Percentiles rank a stretch among this genome's conserved stretches.
Conservation (phyloP, 495 filamentous ascomycete genomes). For the Aspergillus mulundensis region DNA sequence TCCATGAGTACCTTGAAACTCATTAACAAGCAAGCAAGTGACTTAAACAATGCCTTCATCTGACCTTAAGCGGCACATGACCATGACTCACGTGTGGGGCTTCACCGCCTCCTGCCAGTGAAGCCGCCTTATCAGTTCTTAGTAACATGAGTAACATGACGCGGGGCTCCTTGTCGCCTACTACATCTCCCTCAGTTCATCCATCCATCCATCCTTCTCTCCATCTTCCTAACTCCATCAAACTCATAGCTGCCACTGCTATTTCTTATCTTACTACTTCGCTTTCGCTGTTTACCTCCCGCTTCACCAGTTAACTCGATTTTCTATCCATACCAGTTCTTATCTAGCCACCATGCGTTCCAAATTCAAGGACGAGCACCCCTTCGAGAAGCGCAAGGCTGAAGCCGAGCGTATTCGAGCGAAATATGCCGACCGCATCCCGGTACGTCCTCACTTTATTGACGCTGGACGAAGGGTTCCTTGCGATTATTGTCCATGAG, state of each 20-base stretch:
- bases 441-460: constrained; percentile 50
- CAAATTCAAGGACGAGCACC: constrained; percentile 99
- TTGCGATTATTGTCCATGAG: not conserved
- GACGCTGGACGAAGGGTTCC: not conserved
- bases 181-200: constrained; percentile 21
- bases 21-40: not conserved
- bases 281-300: constrained; percentile 5
- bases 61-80: constrained; percentile 9
- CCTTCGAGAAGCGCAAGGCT: constrained; percentile 98
- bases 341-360: constrained; percentile 69
- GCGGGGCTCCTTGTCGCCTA: constrained; percentile 27
- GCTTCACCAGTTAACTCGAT: not conserved
- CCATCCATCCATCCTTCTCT: constrained; percentile 14
- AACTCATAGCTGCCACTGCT: constrained; percentile 14
- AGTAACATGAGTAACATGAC: constrained; percentile 26
- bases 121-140: constrained; percentile 26
- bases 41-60: not conserved
- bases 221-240: constrained; percentile 12
- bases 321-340: constrained; percentile 4
- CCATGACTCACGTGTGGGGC: constrained; percentile 26
- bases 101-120: constrained; percentile 37
- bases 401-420: constrained; percentile 98
- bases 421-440: constrained; percentile 98
- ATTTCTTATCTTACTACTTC: constrained; percentile 15
- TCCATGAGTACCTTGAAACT: not conserved